phyloP scores from a whole-genome alignment of 2,329 filamentous ascomycete genomes.

The Exophiala xenobiotica region DNA sequence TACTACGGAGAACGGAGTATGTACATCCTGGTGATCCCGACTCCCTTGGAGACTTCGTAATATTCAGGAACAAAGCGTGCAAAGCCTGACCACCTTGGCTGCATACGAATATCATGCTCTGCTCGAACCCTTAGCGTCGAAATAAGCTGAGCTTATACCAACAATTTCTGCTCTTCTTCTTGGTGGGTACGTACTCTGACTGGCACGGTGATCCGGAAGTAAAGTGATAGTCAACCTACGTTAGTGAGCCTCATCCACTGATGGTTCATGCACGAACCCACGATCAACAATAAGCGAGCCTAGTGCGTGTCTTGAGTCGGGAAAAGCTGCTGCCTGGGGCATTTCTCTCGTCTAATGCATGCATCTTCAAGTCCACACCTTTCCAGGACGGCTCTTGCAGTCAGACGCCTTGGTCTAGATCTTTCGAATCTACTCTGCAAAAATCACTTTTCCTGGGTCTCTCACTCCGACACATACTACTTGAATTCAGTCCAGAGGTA shows the following conservation, averaged over 20 bases:
- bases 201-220: not conserved
- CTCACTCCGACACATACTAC: too few species aligned
- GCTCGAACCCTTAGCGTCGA: not conserved
- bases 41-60: not conserved
- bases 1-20: not conserved
- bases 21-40: not conserved
- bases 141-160: not conserved
- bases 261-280: not conserved
- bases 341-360: not conserved
- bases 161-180: not conserved
- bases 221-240: not conserved
- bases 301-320: too few species aligned
- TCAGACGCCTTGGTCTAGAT: not conserved
- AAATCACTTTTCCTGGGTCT: not conserved
- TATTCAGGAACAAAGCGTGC: not conserved
- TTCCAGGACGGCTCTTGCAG: not conserved
- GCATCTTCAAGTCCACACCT: not conserved
- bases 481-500: too few species aligned
- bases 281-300: not conserved
- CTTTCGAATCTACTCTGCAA: not conserved
- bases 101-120: not conserved
- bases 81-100: not conserved
- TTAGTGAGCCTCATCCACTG: not conserved
- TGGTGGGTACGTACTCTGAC: not conserved
- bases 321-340: not conserved